phyloP scores from a whole-genome alignment of 2,329 filamentous ascomycete species.

The Ambrosiella xylebori region DNA sequence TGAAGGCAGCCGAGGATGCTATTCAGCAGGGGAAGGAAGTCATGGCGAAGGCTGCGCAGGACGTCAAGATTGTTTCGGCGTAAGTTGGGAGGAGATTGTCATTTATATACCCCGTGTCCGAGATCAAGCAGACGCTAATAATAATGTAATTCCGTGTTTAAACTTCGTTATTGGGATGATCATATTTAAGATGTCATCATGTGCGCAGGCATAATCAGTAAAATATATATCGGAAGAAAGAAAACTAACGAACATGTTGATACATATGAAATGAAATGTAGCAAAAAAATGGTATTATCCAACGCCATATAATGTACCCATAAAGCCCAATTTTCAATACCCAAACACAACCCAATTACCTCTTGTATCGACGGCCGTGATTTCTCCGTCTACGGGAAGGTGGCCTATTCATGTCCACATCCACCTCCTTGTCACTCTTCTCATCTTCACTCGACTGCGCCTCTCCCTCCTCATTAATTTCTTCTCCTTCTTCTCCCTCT shows the following conservation, averaged over 20 bases:
- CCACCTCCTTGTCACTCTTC: conserved; percentile 36
- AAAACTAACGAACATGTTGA: too few relatives aligned
- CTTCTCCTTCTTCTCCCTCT: conserved; percentile 52
- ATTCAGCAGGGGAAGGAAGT: conserved; percentile 31
- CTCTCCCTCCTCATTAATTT: conserved; percentile 43
- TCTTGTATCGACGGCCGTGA: conserved; percentile 44
- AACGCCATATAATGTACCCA: background rate
- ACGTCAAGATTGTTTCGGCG: conserved; percentile 7
- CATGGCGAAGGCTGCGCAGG: conserved; percentile 7
- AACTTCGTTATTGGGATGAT: too few relatives aligned
- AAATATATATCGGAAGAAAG: too few relatives aligned
- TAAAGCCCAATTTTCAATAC: background rate
- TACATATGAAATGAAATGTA: too few relatives aligned
- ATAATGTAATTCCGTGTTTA: too few relatives aligned
- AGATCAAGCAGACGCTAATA: background rate
- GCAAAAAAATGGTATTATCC: background rate
- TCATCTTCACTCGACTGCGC: conserved; percentile 55
- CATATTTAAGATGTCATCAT: too few relatives aligned
- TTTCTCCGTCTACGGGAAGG: conserved; percentile 31
- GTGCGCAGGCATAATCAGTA: too few relatives aligned
- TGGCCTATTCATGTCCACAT: conserved; percentile 32
- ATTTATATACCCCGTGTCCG: background rate
- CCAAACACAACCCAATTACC: conserved; percentile 23
- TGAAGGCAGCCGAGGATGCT: conserved; percentile 37
- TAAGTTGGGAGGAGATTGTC: background rate